Conservation (phyloP, 495 filamentous ascomycete genomes). For the Podospora bellae-mahoneyi region DNA sequence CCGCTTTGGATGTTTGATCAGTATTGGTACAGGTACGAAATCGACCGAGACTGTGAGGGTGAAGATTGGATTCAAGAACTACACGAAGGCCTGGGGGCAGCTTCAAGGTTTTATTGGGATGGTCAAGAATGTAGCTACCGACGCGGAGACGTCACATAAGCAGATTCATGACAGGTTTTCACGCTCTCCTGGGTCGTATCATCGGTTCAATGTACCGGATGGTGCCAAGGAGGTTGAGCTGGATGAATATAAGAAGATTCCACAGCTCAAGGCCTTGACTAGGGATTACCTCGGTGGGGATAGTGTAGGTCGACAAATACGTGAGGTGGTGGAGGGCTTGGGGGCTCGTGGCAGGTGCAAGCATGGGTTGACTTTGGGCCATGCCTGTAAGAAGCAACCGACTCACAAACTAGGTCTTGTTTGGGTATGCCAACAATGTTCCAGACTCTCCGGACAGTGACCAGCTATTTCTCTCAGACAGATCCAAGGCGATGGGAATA, state of each 20-base stretch:
- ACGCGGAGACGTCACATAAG: too few species aligned
- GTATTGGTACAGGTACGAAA: slow-evolving; percentile 21
- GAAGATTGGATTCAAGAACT: neutral
- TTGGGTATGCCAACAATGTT: neutral
- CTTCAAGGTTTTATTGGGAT: too few species aligned
- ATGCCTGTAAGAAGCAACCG: too few species aligned
- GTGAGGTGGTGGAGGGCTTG: too few species aligned
- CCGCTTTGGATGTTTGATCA: slow-evolving; percentile 18
- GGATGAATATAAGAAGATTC: slow-evolving; percentile 20
- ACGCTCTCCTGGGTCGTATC: slow-evolving; percentile 10
- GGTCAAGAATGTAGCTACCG: too few species aligned
- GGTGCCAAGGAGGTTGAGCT: slow-evolving; percentile 70
- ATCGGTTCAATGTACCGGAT: slow-evolving; percentile 41
- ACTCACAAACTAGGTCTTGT: too few species aligned
- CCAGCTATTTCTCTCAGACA: slow-evolving; percentile 6
- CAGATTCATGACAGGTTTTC: too few species aligned
- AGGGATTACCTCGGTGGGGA: slow-evolving; percentile 12
- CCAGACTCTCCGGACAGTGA: slow-evolving; percentile 1
- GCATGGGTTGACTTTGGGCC: too few species aligned
- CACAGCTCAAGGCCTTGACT: slow-evolving; percentile 17
- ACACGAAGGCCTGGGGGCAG: too few species aligned
- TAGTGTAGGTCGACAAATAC: too few species aligned
- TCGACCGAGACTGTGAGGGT: neutral
- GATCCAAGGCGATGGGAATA: neutral
- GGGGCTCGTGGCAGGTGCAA: too few species aligned